phyloP scores from a whole-genome alignment of 345 rosid genomes.

The Leavenworthia alabamica region DNA sequence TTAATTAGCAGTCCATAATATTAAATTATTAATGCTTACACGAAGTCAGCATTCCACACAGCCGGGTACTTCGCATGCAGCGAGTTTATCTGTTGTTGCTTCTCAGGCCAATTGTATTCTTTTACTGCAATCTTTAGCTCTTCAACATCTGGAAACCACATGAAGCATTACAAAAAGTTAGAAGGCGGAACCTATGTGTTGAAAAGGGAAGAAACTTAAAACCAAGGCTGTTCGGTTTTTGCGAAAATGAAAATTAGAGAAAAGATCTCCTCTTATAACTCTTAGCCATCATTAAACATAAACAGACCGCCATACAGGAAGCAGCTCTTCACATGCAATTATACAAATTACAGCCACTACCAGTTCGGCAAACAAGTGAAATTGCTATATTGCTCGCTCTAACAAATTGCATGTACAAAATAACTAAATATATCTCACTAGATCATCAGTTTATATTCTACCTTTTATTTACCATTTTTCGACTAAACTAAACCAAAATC shows the following conservation, averaged over 20 bases:
- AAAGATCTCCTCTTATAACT: conserved; percentile 7
- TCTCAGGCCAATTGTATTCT: conserved; percentile 67
- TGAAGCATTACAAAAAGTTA: conserved; percentile 9
- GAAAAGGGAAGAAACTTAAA: conserved; percentile 14
- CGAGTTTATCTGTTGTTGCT: conserved; percentile 51
- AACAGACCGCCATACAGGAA: conserved; percentile 12
- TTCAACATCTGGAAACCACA: conserved; percentile 54
- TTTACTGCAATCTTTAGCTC: conserved; percentile 60
- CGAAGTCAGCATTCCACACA: conserved; percentile 41
- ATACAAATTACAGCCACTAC: not conserved
- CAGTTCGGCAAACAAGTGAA: not conserved
- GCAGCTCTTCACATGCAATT: not conserved
- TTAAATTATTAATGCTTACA: conserved; percentile 64
- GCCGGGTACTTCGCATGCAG: conserved; percentile 59
- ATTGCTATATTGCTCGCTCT: not conserved
- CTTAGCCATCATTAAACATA: conserved; percentile 1
- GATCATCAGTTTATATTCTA: not conserved
- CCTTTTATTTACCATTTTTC: not conserved
- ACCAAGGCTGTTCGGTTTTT: not conserved
- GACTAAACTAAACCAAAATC: not conserved
- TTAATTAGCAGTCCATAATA: not conserved
- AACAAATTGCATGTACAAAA: not conserved
- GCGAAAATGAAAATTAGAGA: not conserved
- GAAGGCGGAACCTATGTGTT: conserved; percentile 1
- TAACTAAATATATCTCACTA: not conserved